Percentiles rank a stretch among this genome's conserved stretches.
These are phyloP conservation scores for Alternaria panax DNA, from an alignment of 2,329 filamentous ascomycete species.

Conservation along the genomic window DNA sequence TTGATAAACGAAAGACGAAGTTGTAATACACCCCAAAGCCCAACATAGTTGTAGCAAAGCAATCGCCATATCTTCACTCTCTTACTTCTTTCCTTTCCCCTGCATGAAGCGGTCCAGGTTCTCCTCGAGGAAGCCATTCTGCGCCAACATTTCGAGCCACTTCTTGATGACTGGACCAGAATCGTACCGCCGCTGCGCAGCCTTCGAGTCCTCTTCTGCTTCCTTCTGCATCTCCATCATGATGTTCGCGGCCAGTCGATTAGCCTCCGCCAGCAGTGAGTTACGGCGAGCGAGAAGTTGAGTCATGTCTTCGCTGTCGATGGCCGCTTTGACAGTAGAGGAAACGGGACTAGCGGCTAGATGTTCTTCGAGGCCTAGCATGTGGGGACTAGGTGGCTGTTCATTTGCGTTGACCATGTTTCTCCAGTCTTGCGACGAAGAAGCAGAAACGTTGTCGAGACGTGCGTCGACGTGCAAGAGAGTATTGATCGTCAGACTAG, in stretches of 20 bases:
- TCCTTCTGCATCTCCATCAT: constrained; percentile 57
- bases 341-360: constrained; percentile 25
- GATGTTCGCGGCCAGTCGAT: constrained; percentile 51
- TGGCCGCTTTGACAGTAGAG: constrained; percentile 17
- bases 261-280: constrained; percentile 22
- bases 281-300: constrained; percentile 32
- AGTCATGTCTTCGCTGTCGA: constrained; percentile 28
- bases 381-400: constrained; percentile 24
- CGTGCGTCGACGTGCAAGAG: constrained; percentile 51
- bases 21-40: background rate
- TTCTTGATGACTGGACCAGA: constrained; percentile 72
- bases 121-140: constrained; percentile 65
- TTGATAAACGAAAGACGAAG: background rate
- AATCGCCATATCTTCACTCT: background rate
- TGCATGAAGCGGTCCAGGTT: constrained; percentile 36
- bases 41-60: background rate
- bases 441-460: constrained; percentile 44
- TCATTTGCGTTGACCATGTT: constrained; percentile 43
- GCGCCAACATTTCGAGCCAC: constrained; percentile 74
- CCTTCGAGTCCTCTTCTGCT: constrained; percentile 61
- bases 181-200: constrained; percentile 67
- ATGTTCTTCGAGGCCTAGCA: constrained; percentile 26
- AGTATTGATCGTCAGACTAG: constrained; percentile 57
- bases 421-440: constrained; percentile 52
- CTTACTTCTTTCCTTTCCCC: constrained; percentile 1